Conservation (phyloP, 495 filamentous ascomycete genomes). For the Xylaria scruposa region DNA sequence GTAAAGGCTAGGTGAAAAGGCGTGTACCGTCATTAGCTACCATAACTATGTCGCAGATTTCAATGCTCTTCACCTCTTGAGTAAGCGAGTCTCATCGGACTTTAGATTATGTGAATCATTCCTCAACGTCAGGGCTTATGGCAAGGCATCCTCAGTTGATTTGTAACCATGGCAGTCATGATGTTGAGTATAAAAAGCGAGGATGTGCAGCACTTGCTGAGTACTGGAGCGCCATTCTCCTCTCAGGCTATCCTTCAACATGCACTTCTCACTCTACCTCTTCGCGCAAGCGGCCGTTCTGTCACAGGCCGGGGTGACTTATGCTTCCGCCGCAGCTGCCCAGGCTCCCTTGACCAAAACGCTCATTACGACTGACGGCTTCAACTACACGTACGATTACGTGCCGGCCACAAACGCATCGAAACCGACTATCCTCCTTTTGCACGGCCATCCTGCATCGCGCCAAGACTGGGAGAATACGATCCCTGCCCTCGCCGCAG, state of each 20-base stretch:
- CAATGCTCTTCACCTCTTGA: background rate
- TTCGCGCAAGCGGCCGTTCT: background rate
- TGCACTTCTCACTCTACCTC: background rate
- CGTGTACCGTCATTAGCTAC: too few species aligned
- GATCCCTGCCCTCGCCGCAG: conserved; percentile 38
- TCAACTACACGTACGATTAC: conserved; percentile 3
- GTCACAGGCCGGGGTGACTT: background rate
- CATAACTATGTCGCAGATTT: background rate
- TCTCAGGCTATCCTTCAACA: background rate
- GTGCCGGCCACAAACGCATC: background rate
- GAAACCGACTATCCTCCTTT: conserved; percentile 41
- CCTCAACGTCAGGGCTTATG: background rate
- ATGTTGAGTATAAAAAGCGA: background rate
- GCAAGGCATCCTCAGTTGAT: background rate
- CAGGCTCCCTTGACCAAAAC: background rate
- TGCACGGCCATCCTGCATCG: conserved; percentile 49
- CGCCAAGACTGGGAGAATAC: conserved; percentile 51
- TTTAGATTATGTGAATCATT: background rate
- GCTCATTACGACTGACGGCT: background rate
- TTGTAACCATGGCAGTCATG: background rate
- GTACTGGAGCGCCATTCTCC: background rate
- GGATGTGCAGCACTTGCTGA: background rate
- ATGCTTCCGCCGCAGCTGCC: background rate
- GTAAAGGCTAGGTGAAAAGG: too few species aligned
- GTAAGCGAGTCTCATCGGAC: background rate